Evolutionary conservation across 176 grass and related monocot genomes (phyloP).

Genomic region (Eragrostis curvula): DNA sequence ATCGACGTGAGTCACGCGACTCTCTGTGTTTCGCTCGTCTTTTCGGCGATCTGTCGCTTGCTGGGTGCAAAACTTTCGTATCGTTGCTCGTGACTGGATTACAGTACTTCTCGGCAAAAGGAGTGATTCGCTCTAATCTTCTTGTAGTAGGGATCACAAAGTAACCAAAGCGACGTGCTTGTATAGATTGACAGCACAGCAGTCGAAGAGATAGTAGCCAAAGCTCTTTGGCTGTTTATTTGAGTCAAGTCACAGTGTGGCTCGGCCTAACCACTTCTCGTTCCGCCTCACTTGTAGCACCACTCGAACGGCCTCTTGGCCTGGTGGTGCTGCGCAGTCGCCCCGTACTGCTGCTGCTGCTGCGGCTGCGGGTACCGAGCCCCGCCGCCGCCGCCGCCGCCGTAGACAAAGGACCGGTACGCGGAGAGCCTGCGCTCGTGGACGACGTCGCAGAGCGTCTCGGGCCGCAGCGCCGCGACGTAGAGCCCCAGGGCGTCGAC

Average conservation of each 20-base stretch:
- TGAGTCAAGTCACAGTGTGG: background rate
- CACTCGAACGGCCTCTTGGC: constrained; percentile 36
- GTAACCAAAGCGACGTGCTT: background rate
- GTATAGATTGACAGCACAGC: too few species aligned
- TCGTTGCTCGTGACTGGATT: background rate
- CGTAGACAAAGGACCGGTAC: constrained; percentile 33
- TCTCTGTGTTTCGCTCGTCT: background rate
- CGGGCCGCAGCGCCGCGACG: constrained; percentile 23
- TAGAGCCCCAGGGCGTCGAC: constrained; percentile 50
- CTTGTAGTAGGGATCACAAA: background rate
- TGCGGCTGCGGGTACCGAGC: background rate
- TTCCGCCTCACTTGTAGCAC: constrained; percentile 23
- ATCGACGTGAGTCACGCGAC: background rate
- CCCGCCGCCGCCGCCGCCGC: background rate
- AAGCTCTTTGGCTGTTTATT: background rate
- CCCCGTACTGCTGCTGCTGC: background rate
- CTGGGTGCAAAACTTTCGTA: background rate
- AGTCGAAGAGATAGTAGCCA: too few species aligned
- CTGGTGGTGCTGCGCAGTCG: background rate
- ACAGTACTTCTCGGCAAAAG: background rate
- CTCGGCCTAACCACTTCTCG: too few species aligned
- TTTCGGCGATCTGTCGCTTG: background rate
- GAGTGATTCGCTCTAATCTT: background rate
- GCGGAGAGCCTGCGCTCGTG: constrained; percentile 31
- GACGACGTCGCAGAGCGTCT: constrained; percentile 32